Evolutionary conservation across 192 early-diverging fungal genomes (phyloP), one percentile per base, ranked within the genome.

Genomic region (Backusella circina): DNA sequence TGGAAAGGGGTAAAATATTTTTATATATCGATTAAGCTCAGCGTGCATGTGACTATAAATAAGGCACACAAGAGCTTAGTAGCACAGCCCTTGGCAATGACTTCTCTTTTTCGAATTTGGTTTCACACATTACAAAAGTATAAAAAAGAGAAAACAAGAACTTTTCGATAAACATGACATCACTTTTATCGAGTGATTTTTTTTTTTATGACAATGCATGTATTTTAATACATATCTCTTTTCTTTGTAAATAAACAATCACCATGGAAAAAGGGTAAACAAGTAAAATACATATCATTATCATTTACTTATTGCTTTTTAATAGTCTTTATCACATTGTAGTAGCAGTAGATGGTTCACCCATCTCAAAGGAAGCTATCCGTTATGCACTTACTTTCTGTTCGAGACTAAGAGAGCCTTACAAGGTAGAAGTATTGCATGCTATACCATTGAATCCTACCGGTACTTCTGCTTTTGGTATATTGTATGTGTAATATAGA

Each of bases 321-420:
- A n/a, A n/a, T n/a, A n/a, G n/a, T n/a, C n/a, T n/a, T n/a, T 71
- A 71, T 31, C 69, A 41, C 41, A 50, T 71, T 30, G 38, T 71
- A 3, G 69, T 71, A 1, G 69, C 69, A 26, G 69, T 16, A 2
- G 39, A 71, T 28, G 38, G 41, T 16, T 44, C 69, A 9, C 23
- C 37, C 12, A 28, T 50, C 18, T 71, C 69, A 18, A 71, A 47
- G 32, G 41, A 71, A 31, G 69, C 69, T 2, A 71, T 71, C 16
- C 15, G 12, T 16, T 71, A 41, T 30, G 18, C 69, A 10, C 10
- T 71, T 26, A 0, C 39, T 12, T 31, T 71, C 15, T 71, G 41
- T 15, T 30, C 28, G 16, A 23, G 69, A 44, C 26, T 71, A 44
- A 30, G 16, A 26, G 69, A 41, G 15, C 37, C 36, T 28, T 30